A percentile compares a stretch with the other conserved stretches of the same genome.
Evolutionary conservation across 805 yeast species (phyloP).

Genomic region (Kodamaea sagamina): DNA sequence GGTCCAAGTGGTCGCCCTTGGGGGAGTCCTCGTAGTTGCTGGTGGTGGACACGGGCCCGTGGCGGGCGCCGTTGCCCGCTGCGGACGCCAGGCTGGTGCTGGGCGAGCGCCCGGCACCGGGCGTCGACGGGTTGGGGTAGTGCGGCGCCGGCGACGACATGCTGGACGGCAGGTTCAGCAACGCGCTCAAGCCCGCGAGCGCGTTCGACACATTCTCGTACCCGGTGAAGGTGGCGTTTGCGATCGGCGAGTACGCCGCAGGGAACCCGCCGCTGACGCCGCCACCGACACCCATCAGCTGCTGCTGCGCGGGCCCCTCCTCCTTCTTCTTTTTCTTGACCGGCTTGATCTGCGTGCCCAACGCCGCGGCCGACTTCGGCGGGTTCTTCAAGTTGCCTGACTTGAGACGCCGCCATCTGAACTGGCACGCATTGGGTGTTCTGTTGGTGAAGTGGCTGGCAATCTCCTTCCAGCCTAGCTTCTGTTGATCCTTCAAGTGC

Average conservation of each 20-base stretch:
- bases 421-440: constrained; percentile 38
- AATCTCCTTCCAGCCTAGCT: constrained; percentile 50
- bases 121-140: constrained; percentile 25
- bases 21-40: constrained; percentile 27
- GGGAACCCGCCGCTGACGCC: constrained; percentile 24
- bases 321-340: constrained; percentile 15
- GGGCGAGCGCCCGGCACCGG: constrained; percentile 25
- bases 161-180: constrained; percentile 35
- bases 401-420: constrained; percentile 47
- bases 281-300: constrained; percentile 9
- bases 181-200: constrained; percentile 46
- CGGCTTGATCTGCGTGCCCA: constrained; percentile 17
- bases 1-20: constrained; percentile 32
- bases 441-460: constrained; percentile 45
- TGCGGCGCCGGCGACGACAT: constrained; percentile 31
- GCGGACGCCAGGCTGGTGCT: constrained; percentile 3
- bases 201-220: constrained; percentile 45
- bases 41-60: constrained; percentile 15
- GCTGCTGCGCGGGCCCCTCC: constrained; percentile 5
- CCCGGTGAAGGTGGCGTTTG: constrained; percentile 40
- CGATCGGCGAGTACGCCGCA: constrained; percentile 36
- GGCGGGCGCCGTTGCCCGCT: constrained; percentile 3
- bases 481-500: constrained; percentile 49
- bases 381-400: constrained; percentile 46
- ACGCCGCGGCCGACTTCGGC: constrained; percentile 39